Conservation (phyloP, 1,284 basidiomycete species). For the Meira nashicola region DNA sequence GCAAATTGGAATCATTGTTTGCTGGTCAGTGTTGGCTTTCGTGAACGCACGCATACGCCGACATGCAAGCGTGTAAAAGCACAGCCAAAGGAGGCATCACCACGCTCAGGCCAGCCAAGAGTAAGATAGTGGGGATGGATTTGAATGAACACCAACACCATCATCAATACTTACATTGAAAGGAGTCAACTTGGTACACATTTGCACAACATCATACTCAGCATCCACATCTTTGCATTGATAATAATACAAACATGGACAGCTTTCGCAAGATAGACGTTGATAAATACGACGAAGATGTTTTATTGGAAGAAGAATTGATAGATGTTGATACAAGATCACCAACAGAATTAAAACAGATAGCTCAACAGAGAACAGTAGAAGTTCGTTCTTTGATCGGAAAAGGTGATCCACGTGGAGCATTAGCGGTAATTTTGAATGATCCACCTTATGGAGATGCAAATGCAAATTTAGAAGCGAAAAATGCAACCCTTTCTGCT, state of each 20-base stretch:
- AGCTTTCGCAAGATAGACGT: conserved; percentile 87
- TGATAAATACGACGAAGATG: conserved; percentile 87
- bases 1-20: too few species aligned
- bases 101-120: too few species aligned
- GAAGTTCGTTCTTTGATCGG: conserved; percentile 64
- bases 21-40: too few species aligned
- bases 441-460: conserved; percentile 42
- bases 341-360: conserved; percentile 67
- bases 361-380: conserved; percentile 69
- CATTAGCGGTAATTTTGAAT: conserved; percentile 32
- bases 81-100: too few species aligned
- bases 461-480: conserved; percentile 43
- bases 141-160: too few species aligned
- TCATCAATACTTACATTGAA: too few species aligned
- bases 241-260: conserved; percentile 26
- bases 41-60: too few species aligned
- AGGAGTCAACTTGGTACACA: too few species aligned
- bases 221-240: not conserved
- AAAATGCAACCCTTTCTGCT: conserved; percentile 66
- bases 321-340: conserved; percentile 80
- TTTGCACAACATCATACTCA: not conserved
- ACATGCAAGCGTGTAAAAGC: too few species aligned
- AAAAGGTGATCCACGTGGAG: conserved; percentile 37
- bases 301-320: conserved; percentile 69
- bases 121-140: too few species aligned